Base-by-base conservation (phyloP, 2,329 filamentous ascomycete species). In the Colletotrichum truncatum region DNA sequence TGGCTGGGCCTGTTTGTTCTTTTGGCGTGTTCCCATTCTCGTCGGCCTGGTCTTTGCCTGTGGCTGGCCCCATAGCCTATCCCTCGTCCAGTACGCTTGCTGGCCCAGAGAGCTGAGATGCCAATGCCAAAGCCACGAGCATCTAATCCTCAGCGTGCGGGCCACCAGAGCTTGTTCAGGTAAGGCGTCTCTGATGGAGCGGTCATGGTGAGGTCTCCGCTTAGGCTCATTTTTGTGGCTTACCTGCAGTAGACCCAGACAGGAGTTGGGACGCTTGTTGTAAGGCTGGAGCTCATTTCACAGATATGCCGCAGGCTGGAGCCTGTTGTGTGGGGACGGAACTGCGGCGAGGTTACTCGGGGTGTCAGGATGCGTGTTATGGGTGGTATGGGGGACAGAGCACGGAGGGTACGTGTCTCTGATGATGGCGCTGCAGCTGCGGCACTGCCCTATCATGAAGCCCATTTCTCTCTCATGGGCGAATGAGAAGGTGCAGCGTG, bases 171-270 rank as follows among this genome's bases (percentile, higher is more conserved):
- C 55, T 38, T 39, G 39, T 64, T 49, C 25, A 48, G 30, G 21
- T 25, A 36, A 28, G 48, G 62, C 43, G 51, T 54, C 41, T 54
- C 41, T 48, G 18, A 46, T 30, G 30, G 41, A 57, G 41, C 54
- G 55, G 54, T 10, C 61, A 60, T 32, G 54, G 56, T 43, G 18
- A 52, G 36, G 56, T 49, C 41, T 55, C 62, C 62, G 57, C 62
- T 55, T 53, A 34, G 43, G 41, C 49, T 58, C 53, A 36, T 43
- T 51, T 57, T 28, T 18, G 32, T 49, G 41, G 48, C 58, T 51
- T 36, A 48, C 62, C 62, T 65, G 62, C 62, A 62, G 62, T 51
- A 62, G 56, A 41, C 62, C 16, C 41, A 28, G 49, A 52, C 62
- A 46, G n/a, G 21, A 21, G 32, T 14, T 21, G 21, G 39, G 21